Conservation (phyloP, 495 filamentous ascomycete genomes). For the Xylaria longipes region DNA sequence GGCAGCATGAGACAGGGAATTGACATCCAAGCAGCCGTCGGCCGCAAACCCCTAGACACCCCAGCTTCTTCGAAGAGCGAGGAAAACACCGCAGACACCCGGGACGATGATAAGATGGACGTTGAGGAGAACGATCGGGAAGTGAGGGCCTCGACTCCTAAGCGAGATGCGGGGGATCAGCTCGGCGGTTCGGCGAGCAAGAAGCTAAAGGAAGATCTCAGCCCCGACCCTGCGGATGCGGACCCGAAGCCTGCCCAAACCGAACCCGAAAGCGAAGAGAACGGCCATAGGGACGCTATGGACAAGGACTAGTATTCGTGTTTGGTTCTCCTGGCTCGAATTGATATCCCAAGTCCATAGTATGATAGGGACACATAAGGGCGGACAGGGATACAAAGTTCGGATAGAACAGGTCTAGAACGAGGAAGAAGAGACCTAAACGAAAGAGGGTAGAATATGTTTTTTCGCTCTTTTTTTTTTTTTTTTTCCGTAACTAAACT, state of each 20-base stretch:
- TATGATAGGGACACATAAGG: background rate
- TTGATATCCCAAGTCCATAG: background rate
- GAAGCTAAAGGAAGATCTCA: slow-evolving; percentile 48
- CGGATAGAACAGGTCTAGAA: background rate
- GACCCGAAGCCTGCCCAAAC: slow-evolving; percentile 33
- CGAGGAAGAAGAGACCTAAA: slow-evolving; percentile 5
- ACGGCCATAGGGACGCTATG: slow-evolving; percentile 30
- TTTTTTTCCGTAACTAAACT: background rate
- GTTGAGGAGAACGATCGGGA: slow-evolving; percentile 8
- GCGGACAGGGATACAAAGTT: background rate
- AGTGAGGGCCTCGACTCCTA: slow-evolving; percentile 38
- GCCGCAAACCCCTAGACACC: slow-evolving; percentile 41
- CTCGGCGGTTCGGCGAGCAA: slow-evolving; percentile 41
- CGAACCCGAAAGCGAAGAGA: slow-evolving; percentile 21
- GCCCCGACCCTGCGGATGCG: slow-evolving; percentile 11
- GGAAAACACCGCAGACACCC: slow-evolving; percentile 21
- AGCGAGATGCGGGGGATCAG: slow-evolving; percentile 54
- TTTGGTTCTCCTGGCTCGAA: background rate
- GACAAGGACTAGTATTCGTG: slow-evolving; percentile 26
- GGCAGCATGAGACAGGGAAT: slow-evolving; percentile 54
- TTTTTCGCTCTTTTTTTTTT: too few species aligned
- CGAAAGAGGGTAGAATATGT: background rate
- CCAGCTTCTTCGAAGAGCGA: slow-evolving; percentile 18
- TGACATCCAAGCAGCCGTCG: slow-evolving; percentile 61
- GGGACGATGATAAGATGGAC: slow-evolving; percentile 26